Evolutionary conservation across 768 basidiomycete species (phyloP).

Genomic region (Tylopilus sp.): DNA sequence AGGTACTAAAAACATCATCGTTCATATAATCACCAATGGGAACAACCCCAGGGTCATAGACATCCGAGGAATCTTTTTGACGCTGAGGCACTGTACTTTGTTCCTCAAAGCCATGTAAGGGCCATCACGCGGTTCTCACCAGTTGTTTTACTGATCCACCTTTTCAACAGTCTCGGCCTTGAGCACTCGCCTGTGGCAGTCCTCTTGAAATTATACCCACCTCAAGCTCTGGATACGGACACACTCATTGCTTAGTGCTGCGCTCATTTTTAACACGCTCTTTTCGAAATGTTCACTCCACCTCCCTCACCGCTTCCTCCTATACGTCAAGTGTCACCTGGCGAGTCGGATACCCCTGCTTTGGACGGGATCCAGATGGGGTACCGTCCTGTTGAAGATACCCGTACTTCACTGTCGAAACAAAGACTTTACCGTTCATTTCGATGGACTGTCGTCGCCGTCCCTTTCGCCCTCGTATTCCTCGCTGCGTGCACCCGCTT

Average conservation of each 20-base stretch:
- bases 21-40: conserved; percentile 17
- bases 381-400: background rate
- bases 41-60: background rate
- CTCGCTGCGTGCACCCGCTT: conserved; percentile 54
- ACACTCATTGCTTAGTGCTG: conserved; percentile 9
- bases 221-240: conserved; percentile 1
- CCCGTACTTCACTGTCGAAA: conserved; percentile 20
- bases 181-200: background rate
- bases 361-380: conserved; percentile 4
- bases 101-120: conserved; percentile 10
- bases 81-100: background rate
- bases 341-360: background rate
- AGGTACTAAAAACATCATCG: background rate
- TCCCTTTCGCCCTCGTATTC: conserved; percentile 54
- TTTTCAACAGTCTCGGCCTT: conserved; percentile 1
- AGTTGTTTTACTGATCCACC: conserved; percentile 7
- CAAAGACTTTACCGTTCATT: conserved; percentile 37
- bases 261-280: conserved; percentile 33
- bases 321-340: conserved; percentile 5
- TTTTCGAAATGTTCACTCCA: conserved; percentile 38
- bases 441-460: conserved; percentile 51
- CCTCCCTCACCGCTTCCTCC: conserved; percentile 39
- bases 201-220: background rate
- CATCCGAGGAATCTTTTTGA: background rate
- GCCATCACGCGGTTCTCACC: background rate